Evolutionary conservation across 1,139 yeast genomes (phyloP).

Genomic region (Candida sp.): DNA sequence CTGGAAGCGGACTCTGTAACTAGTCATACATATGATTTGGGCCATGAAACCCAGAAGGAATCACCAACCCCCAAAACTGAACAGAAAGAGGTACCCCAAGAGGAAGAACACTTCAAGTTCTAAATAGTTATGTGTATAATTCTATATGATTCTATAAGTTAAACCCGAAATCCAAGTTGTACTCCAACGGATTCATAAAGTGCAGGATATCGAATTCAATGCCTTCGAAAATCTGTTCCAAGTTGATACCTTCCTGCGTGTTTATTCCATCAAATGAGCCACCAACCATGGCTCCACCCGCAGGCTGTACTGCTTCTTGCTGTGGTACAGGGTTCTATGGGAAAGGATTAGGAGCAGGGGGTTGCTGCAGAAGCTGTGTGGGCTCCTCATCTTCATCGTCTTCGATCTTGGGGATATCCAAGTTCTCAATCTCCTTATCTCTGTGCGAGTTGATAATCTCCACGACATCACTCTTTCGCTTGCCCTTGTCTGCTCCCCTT

Average conservation of each 20-base stretch:
- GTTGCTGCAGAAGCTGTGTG: too few relatives aligned
- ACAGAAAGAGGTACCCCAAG: not conserved
- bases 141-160: not conserved
- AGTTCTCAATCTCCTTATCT: slow-evolving; percentile 43
- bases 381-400: slow-evolving; percentile 1
- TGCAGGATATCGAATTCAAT: slow-evolving; percentile 33
- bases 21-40: slow-evolving; percentile 7
- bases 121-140: slow-evolving; percentile 5
- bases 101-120: slow-evolving; percentile 16
- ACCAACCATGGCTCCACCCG: too few relatives aligned
- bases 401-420: slow-evolving; percentile 34
- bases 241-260: not conserved
- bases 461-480: slow-evolving; percentile 27
- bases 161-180: slow-evolving; percentile 20
- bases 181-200: slow-evolving; percentile 32
- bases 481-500: too few relatives aligned
- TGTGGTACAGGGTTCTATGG: not conserved
- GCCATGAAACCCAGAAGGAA: not conserved
- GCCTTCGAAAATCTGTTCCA: slow-evolving; percentile 34
- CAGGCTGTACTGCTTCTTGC: not conserved
- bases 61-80: not conserved
- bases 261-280: too few relatives aligned
- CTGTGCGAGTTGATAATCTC: slow-evolving; percentile 48
- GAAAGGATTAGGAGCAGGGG: not conserved
- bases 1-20: slow-evolving; percentile 6